Conservation (phyloP, 768 basidiomycete genomes). For the Lactarius tabidus region DNA sequence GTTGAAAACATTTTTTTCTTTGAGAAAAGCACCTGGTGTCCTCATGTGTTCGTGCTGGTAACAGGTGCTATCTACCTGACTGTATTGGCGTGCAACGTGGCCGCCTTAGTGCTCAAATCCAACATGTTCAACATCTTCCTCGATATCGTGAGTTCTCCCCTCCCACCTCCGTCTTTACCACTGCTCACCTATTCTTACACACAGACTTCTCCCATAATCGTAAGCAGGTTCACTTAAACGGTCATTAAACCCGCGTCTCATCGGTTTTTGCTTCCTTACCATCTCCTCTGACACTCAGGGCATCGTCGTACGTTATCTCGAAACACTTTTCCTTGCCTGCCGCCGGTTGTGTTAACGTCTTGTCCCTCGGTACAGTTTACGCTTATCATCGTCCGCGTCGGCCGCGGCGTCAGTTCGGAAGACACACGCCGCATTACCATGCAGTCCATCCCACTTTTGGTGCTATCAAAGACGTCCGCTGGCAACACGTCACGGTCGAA, state of each 20-base stretch:
- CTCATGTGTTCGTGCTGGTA: not conserved
- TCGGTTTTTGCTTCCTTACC: not conserved
- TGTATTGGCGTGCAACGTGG: no score
- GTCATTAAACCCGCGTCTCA: no score
- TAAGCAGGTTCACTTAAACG: conserved; percentile 11
- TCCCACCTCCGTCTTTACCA: no score
- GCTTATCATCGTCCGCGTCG: conserved; percentile 24
- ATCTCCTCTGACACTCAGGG: conserved; percentile 13
- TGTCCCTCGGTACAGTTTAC: conserved; percentile 17
- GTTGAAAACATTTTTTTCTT: not conserved
- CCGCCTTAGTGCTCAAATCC: no score
- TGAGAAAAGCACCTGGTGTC: not conserved
- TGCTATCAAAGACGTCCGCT: conserved; percentile 15
- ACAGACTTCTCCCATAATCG: conserved; percentile 23
- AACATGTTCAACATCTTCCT: no score
- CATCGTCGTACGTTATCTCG: conserved; percentile 23
- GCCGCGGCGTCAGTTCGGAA: conserved; percentile 20
- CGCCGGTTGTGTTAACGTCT: not conserved
- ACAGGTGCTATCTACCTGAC: conserved; percentile 21
- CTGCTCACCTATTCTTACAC: conserved; percentile 10
- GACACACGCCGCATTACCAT: no score
- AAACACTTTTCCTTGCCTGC: not conserved
- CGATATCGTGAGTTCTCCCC: no score
- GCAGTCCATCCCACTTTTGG: conserved; percentile 17
- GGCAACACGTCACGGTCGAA: not conserved